Conservation (phyloP, 2,329 filamentous ascomycete genomes). For the Colletotrichum lini region DNA sequence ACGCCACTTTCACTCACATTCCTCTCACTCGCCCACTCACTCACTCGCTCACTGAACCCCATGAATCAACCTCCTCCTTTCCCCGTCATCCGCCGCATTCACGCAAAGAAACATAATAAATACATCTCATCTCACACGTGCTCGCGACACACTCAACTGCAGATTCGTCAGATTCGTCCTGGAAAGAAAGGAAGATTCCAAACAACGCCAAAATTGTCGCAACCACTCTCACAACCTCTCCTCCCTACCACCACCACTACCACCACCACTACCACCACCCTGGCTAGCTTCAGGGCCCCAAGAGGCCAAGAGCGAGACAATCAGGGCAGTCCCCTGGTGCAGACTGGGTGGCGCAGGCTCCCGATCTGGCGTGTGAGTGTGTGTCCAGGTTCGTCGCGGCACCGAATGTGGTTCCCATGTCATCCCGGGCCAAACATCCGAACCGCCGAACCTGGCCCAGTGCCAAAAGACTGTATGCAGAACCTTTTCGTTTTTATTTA, state of each 20-base stretch:
- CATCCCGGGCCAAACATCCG: slow-evolving; percentile 37
- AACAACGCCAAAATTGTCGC: not conserved
- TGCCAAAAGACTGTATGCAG: not conserved
- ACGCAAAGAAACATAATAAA: too few species aligned
- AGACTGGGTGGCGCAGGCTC: slow-evolving; percentile 28
- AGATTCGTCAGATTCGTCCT: not conserved
- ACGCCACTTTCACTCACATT: not conserved
- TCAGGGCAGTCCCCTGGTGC: slow-evolving; percentile 29
- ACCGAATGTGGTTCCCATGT: slow-evolving; percentile 1
- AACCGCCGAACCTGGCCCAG: slow-evolving; percentile 26
- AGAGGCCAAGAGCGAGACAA: slow-evolving; percentile 6
- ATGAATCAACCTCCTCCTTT: slow-evolving; percentile 2
- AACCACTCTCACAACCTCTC: slow-evolving; percentile 22
- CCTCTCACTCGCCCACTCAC: too few species aligned
- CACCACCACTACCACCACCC: not conserved
- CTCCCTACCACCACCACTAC: not conserved
- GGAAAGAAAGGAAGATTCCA: not conserved
- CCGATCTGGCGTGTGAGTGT: slow-evolving; percentile 30
- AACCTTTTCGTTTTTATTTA: not conserved
- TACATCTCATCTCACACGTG: not conserved
- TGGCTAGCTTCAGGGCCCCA: slow-evolving; percentile 28
- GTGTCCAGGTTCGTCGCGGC: slow-evolving; percentile 2
- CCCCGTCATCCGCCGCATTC: too few species aligned
- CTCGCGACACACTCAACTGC: not conserved
- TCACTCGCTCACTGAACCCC: not conserved